These are phyloP conservation scores for Xylaria intraflava DNA, from an alignment of 495 filamentous ascomycete species.

Conservation along the genomic window DNA sequence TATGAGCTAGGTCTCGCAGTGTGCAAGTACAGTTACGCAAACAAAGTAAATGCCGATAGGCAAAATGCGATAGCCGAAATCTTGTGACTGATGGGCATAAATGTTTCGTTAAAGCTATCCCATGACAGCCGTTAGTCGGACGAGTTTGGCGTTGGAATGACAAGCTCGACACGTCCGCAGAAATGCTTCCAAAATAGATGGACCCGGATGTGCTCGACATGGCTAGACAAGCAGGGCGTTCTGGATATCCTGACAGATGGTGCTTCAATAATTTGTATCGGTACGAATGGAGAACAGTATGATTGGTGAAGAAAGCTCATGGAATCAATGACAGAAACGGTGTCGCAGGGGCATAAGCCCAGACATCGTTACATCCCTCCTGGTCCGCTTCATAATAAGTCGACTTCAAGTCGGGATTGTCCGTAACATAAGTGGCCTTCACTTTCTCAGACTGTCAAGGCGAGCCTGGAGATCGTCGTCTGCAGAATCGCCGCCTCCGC, in stretches of 20 bases:
- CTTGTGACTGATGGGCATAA: conserved; percentile 39
- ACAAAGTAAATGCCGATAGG: conserved; percentile 39
- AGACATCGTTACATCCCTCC: not conserved
- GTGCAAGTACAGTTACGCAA: conserved; percentile 49
- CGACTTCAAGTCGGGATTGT: not conserved
- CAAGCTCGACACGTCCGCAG: conserved; percentile 45
- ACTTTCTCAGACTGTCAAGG: conserved; percentile 68
- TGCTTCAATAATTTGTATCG: conserved; percentile 16
- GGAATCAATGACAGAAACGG: not conserved
- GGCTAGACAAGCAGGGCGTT: conserved; percentile 16
- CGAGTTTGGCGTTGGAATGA: conserved; percentile 50
- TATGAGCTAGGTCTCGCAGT: conserved; percentile 58
- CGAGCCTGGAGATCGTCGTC: conserved; percentile 81
- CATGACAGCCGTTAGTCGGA: conserved; percentile 47
- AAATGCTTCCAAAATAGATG: conserved; percentile 45
- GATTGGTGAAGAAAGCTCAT: not conserved
- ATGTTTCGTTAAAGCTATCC: too few species aligned
- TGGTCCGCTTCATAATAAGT: not conserved
- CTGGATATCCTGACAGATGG: conserved; percentile 23
- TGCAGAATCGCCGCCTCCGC: conserved; percentile 49
- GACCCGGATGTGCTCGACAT: conserved; percentile 25
- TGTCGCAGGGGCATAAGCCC: not conserved
- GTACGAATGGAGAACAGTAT: not conserved
- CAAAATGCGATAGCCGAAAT: conserved; percentile 42
- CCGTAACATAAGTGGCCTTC: not conserved